A percentile compares a stretch with the other conserved stretches of the same genome.
phyloP scores from a whole-genome alignment of 495 filamentous ascomycete genomes.

The Alectoria sarmentosa region DNA sequence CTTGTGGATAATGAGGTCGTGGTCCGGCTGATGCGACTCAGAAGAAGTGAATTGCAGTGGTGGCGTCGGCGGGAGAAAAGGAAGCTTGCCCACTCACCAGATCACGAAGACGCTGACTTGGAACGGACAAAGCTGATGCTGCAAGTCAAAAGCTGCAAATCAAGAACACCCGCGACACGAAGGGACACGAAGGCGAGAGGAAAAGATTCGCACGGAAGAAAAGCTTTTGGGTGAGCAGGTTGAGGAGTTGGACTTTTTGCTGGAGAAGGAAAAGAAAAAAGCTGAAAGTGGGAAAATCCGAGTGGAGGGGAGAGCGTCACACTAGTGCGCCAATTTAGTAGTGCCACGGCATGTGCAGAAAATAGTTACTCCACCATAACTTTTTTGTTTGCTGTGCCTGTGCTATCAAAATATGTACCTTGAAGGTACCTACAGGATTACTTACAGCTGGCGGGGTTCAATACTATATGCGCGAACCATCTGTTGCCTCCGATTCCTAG shows the following conservation, averaged over 20 bases:
- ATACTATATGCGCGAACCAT: background rate
- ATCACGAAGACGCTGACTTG: conserved; percentile 26
- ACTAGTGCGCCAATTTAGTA: conserved; percentile 18
- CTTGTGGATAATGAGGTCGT: background rate
- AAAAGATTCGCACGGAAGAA: conserved; percentile 22
- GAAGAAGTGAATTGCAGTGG: background rate
- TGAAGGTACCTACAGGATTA: background rate
- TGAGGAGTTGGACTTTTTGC: conserved; percentile 3
- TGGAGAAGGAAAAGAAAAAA: conserved; percentile 16
- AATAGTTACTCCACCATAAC: background rate
- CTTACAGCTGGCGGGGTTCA: background rate
- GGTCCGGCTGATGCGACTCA: background rate
- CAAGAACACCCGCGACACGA: conserved; percentile 28
- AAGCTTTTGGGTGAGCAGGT: conserved; percentile 19
- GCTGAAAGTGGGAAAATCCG: conserved; percentile 15
- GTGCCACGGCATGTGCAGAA: conserved; percentile 4
- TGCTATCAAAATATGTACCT: background rate
- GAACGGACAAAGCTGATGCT: conserved; percentile 23
- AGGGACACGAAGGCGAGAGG: conserved; percentile 19
- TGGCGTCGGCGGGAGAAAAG: conserved; percentile 5
- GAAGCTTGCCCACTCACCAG: conserved; percentile 27
- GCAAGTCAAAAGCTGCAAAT: conserved; percentile 26
- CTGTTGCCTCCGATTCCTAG: background rate
- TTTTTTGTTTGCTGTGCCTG: background rate
- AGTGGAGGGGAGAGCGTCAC: conserved; percentile 4